phyloP scores from a whole-genome alignment of 495 filamentous ascomycete genomes.

The Letharia columbiana region DNA sequence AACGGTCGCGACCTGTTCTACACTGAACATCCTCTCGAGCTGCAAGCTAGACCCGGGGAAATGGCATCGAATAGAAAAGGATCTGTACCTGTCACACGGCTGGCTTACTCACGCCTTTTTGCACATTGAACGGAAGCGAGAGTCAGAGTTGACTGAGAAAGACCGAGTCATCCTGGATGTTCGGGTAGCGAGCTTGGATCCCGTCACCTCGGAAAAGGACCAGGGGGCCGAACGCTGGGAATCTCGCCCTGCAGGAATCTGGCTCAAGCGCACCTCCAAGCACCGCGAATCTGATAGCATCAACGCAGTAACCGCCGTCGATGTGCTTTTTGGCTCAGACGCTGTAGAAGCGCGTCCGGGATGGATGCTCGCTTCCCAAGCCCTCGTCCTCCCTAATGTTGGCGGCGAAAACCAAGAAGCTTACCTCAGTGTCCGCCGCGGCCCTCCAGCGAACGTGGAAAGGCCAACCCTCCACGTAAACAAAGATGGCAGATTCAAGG shows the following conservation, averaged over 20 bases:
- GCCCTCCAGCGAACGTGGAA: slow-evolving; percentile 46
- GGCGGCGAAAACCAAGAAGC: slow-evolving; percentile 53
- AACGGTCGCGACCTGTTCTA: slow-evolving; percentile 68
- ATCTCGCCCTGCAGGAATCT: slow-evolving; percentile 65
- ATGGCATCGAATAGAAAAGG: slow-evolving; percentile 88
- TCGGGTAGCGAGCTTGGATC: slow-evolving; percentile 68
- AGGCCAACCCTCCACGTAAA: slow-evolving; percentile 66
- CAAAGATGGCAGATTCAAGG: slow-evolving; percentile 92
- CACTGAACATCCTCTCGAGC: slow-evolving; percentile 62
- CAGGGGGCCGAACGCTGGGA: slow-evolving; percentile 69
- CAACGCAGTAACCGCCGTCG: slow-evolving; percentile 69
- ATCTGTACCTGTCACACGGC: slow-evolving; percentile 68
- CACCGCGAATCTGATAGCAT: slow-evolving; percentile 70
- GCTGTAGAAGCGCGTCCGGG: slow-evolving; percentile 78
- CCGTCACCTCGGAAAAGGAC: slow-evolving; percentile 50
- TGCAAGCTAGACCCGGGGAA: slow-evolving; percentile 67
- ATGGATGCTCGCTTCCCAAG: slow-evolving; percentile 67
- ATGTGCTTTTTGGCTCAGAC: slow-evolving; percentile 89
- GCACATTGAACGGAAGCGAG: slow-evolving; percentile 75
- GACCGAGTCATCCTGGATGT: slow-evolving; percentile 83
- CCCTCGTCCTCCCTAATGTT: slow-evolving; percentile 53
- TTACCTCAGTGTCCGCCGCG: slow-evolving; percentile 68
- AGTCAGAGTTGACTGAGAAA: slow-evolving; percentile 65
- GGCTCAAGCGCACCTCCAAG: slow-evolving; percentile 74
- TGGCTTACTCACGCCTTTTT: slow-evolving; percentile 76